Conservation (phyloP, 2,329 filamentous ascomycete species). For the Arthroderma sp. region DNA sequence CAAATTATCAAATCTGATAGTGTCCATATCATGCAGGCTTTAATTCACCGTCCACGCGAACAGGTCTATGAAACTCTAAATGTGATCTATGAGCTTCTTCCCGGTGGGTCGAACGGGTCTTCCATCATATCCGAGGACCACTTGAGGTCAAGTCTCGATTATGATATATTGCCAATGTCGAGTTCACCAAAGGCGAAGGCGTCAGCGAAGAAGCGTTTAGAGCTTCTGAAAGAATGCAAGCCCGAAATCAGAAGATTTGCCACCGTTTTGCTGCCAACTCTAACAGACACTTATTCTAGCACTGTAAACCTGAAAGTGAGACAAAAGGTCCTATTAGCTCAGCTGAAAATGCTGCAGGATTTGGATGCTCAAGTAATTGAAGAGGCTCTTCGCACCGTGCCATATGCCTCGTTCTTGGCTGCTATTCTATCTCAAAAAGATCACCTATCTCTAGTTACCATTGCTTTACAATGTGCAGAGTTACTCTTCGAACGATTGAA, state of each 20-base stretch:
- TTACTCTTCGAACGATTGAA: constrained; percentile 73
- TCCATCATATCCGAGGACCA: constrained; percentile 40
- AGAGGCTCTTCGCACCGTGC: constrained; percentile 73
- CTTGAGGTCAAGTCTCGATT: constrained; percentile 32
- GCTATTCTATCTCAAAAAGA: constrained; percentile 94
- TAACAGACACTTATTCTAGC: constrained; percentile 94
- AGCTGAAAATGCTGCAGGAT: constrained; percentile 95
- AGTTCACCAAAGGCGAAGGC: constrained; percentile 35
- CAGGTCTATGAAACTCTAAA: constrained; percentile 96
- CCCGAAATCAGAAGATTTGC: constrained; percentile 81
- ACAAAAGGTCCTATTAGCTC: constrained; percentile 88
- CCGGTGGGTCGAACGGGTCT: constrained; percentile 51
- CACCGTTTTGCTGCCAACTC: constrained; percentile 79
- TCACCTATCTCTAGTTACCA: constrained; percentile 72
- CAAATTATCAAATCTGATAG: constrained; percentile 62
- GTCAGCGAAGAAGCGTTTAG: constrained; percentile 62
- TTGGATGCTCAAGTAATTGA: constrained; percentile 73
- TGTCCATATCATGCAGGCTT: constrained; percentile 94
- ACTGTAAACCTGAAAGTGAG: constrained; percentile 91
- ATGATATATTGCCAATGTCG: constrained; percentile 23
- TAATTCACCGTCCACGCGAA: constrained; percentile 88
- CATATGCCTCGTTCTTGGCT: constrained; percentile 89
- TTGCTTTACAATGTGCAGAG: constrained; percentile 78
- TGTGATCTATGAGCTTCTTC: constrained; percentile 88
- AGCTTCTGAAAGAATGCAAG: constrained; percentile 70